Conservation (phyloP, 2,329 filamentous ascomycete species). For the Chaetothyriales sp. region DNA sequence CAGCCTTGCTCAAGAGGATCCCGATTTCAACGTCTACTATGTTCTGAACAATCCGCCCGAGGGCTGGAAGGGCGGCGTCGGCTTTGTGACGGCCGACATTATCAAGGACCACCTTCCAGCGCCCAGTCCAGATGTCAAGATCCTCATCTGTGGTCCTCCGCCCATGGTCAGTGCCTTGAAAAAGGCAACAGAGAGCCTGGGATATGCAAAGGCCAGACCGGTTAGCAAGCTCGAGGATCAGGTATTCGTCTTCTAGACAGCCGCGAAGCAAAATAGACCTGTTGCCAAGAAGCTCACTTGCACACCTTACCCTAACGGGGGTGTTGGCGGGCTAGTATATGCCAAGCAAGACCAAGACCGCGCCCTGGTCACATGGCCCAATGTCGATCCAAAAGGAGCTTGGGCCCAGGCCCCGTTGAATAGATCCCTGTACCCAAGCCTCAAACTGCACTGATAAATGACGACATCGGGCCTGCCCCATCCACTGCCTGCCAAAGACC, state of each 20-base stretch:
- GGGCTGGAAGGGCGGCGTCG: constrained; percentile 81
- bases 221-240: constrained; percentile 98
- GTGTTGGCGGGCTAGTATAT: too few relatives aligned
- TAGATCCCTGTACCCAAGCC: neutral
- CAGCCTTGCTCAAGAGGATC: constrained; percentile 59
- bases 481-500: too few relatives aligned
- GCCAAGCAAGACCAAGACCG: too few relatives aligned
- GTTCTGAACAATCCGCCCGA: constrained; percentile 91
- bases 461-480: too few relatives aligned
- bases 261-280: neutral
- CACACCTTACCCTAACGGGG: too few relatives aligned
- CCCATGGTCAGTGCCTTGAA: constrained; percentile 96
- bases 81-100: constrained; percentile 92
- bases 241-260: constrained; percentile 76
- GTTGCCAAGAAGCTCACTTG: neutral
- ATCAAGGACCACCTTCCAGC: constrained; percentile 66
- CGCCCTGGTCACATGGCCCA: too few relatives aligned
- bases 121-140: constrained; percentile 75
- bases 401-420: neutral
- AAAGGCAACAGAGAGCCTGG: constrained; percentile 80
- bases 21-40: constrained; percentile 77
- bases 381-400: neutral
- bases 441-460: neutral
- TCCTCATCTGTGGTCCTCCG: constrained; percentile 86
- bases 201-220: constrained; percentile 80